Evolutionary conservation across 2,329 filamentous ascomycete genomes (phyloP).

Genomic region (Ophiocordyceps australis): DNA sequence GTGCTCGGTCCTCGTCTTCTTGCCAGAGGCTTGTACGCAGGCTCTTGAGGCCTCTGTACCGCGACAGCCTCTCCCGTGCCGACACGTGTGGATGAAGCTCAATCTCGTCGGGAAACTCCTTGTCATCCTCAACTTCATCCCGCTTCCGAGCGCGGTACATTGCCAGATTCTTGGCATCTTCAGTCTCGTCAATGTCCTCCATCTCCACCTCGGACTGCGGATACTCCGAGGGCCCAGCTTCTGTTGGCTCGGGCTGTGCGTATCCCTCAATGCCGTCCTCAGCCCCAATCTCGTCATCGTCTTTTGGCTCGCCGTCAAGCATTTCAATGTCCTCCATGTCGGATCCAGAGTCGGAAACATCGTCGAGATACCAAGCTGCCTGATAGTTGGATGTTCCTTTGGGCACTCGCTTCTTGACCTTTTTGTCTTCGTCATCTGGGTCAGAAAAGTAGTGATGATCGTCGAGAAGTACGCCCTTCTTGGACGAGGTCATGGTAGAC

Average conservation of each 20-base stretch:
- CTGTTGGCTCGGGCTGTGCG: slow-evolving; percentile 49
- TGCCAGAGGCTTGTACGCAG: slow-evolving; percentile 79
- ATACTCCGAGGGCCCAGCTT: slow-evolving; percentile 72
- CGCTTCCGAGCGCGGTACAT: slow-evolving; percentile 65
- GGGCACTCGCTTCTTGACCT: slow-evolving; percentile 55
- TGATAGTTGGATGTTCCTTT: slow-evolving; percentile 90
- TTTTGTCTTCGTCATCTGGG: slow-evolving; percentile 33
- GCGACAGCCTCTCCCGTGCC: slow-evolving; percentile 66
- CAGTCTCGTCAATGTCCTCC: slow-evolving; percentile 68
- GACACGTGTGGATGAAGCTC: slow-evolving; percentile 78
- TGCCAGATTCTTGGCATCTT: slow-evolving; percentile 55
- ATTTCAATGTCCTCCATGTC: slow-evolving; percentile 55
- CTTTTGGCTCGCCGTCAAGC: slow-evolving; percentile 42
- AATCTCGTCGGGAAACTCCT: slow-evolving; percentile 94
- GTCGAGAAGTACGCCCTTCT: slow-evolving; percentile 82
- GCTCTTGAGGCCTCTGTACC: slow-evolving; percentile 86
- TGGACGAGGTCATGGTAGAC: slow-evolving; percentile 21
- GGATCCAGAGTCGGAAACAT: slow-evolving; percentile 69
- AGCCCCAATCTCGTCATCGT: slow-evolving; percentile 42
- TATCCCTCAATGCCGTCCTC: slow-evolving; percentile 70
- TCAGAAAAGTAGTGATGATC: slow-evolving; percentile 97
- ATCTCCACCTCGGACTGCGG: slow-evolving; percentile 91
- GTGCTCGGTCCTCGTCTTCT: slow-evolving; percentile 65
- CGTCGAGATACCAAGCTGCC: slow-evolving; percentile 76
- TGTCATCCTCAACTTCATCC: slow-evolving; percentile 72